Evolutionary conservation across 768 basidiomycete species (phyloP).

Genomic region (Bullera alba): DNA sequence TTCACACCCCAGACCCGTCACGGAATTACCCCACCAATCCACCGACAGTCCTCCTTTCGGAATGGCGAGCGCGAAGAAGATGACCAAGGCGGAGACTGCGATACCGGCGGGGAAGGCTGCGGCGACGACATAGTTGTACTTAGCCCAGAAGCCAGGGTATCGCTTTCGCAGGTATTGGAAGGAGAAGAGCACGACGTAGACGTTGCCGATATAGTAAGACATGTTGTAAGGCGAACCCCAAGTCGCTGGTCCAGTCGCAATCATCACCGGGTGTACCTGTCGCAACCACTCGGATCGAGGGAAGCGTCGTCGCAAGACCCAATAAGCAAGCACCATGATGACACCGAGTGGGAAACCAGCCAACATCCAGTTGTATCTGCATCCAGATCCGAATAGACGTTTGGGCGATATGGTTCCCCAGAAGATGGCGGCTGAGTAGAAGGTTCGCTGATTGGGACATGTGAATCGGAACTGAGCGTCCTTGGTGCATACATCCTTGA

Average conservation of each 20-base stretch:
- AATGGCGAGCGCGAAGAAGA: constrained; percentile 2
- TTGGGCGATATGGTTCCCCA: constrained; percentile 47
- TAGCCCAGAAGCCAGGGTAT: constrained; percentile 32
- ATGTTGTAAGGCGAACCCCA: constrained; percentile 15
- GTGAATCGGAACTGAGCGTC: constrained; percentile 40
- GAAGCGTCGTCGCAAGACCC: constrained; percentile 5
- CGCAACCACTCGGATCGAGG: constrained; percentile 3
- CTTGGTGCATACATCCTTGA: constrained; percentile 51
- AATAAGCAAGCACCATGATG: constrained; percentile 44
- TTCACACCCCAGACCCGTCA: neutral
- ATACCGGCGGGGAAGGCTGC: constrained; percentile 39
- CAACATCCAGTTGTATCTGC: constrained; percentile 52
- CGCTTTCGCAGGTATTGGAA: constrained; percentile 20
- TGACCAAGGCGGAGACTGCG: constrained; percentile 10
- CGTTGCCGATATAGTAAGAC: constrained; percentile 15
- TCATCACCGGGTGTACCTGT: constrained; percentile 9
- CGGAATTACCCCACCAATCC: neutral
- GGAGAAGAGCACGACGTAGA: constrained; percentile 19
- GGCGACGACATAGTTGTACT: constrained; percentile 74
- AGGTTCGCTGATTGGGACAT: constrained; percentile 44
- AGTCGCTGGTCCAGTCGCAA: constrained; percentile 3
- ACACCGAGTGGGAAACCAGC: constrained; percentile 72
- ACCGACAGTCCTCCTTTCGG: neutral
- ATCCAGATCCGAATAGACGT: constrained; percentile 44
- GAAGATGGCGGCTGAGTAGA: constrained; percentile 45